Evolutionary conservation across 805 yeast genomes (phyloP).

Genomic region (Pichia cephalocereana): DNA sequence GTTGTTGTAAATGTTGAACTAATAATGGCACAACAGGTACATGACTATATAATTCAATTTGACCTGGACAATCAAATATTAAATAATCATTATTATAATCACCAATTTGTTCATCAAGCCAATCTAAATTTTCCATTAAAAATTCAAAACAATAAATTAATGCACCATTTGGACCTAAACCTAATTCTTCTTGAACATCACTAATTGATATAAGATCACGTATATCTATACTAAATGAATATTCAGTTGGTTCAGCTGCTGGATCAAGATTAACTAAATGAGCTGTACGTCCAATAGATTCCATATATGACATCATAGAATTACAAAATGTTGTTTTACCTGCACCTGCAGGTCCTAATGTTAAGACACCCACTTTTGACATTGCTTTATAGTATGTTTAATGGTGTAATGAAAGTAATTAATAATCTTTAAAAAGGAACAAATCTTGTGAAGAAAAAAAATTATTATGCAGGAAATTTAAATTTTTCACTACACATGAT

Average conservation of each 20-base stretch:
- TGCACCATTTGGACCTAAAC: conserved; percentile 93
- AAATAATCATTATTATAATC: conserved; percentile 91
- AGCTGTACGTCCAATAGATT: conserved; percentile 82
- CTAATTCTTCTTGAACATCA: conserved; percentile 93
- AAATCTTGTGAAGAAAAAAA: too few species aligned
- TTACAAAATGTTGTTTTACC: conserved; percentile 94
- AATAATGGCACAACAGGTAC: conserved; percentile 87
- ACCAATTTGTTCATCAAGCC: conserved; percentile 97
- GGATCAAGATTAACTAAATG: conserved; percentile 95
- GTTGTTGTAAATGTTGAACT: conserved; percentile 73
- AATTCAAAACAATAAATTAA: conserved; percentile 90
- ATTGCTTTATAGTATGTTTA: conserved; percentile 27
- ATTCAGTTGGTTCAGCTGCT: conserved; percentile 91
- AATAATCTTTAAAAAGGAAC: too few species aligned
- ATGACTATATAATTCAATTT: conserved; percentile 90
- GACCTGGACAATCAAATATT: conserved; percentile 96
- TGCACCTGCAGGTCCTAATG: conserved; percentile 96
- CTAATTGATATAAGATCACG: conserved; percentile 82
- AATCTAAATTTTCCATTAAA: conserved; percentile 78
- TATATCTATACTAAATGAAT: conserved; percentile 86
- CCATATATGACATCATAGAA: conserved; percentile 78
- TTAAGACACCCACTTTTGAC: conserved; percentile 93
- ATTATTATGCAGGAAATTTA: too few species aligned
- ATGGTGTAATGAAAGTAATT: too few species aligned
- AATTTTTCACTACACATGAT: too few species aligned